These are phyloP conservation scores for Plantago ovata DNA, from an alignment of 257 asterid genomes.

Conservation along the genomic window DNA sequence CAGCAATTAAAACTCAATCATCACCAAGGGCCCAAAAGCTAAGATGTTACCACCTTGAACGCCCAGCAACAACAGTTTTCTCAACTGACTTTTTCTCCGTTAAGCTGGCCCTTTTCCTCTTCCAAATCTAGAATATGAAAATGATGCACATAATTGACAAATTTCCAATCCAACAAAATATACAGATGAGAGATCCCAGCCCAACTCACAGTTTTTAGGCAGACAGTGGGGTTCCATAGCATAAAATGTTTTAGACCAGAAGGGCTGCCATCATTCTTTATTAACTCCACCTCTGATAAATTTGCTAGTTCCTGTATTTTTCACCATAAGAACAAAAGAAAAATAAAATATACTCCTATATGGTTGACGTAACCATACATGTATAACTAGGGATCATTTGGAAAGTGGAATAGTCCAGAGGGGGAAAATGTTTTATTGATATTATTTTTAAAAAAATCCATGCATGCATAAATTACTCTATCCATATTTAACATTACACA, in stretches of 20 bases:
- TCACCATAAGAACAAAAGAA: conserved; percentile 16
- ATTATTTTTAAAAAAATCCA: too few relatives aligned
- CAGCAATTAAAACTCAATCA: not conserved
- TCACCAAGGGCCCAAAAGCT: conserved; percentile 12
- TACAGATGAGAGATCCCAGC: conserved; percentile 14
- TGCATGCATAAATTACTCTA: too few relatives aligned
- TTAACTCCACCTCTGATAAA: conserved; percentile 57
- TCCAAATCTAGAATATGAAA: conserved; percentile 44
- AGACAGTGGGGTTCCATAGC: conserved; percentile 94
- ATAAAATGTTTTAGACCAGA: conserved; percentile 75
- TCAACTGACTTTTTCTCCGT: conserved; percentile 35
- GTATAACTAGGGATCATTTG: not conserved
- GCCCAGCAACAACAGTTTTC: conserved; percentile 52
- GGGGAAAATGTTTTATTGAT: too few relatives aligned
- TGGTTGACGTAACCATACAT: not conserved
- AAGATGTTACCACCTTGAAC: conserved; percentile 62
- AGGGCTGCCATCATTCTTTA: conserved; percentile 94
- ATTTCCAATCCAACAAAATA: conserved; percentile 3
- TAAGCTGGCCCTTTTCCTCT: conserved; percentile 37
- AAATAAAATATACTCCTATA: not conserved
- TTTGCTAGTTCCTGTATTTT: conserved; percentile 69
- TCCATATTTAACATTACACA: too few relatives aligned
- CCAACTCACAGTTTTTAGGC: conserved; percentile 61
- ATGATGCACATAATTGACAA: conserved; percentile 19
- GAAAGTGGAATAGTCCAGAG: not conserved